Evolutionary conservation across 129 eudicot genomes (phyloP).

Genomic region (Flaveria sonorensis): DNA sequence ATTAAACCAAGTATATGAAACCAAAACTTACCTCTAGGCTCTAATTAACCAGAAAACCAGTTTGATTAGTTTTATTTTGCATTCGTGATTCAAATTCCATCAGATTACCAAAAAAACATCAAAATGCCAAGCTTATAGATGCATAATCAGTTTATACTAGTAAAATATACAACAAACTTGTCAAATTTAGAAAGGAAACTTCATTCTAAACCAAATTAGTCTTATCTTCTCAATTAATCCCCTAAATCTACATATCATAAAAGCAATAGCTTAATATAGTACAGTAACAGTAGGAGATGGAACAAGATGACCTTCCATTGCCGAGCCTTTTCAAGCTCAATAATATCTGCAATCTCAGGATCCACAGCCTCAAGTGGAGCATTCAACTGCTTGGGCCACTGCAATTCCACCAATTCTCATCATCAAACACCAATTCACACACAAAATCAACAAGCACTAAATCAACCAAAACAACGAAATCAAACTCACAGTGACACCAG

Average conservation of each 20-base stretch:
- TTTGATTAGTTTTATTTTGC: not conserved
- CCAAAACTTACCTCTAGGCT: not conserved
- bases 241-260: not conserved
- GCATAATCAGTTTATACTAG: not conserved
- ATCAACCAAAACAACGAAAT: not conserved
- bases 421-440: constrained; percentile 7
- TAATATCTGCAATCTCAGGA: constrained; percentile 97
- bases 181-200: not conserved
- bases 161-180: constrained; percentile 5
- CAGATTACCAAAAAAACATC: not conserved
- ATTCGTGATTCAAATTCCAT: not conserved
- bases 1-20: not conserved
- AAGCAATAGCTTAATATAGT: not conserved
- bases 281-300: not conserved
- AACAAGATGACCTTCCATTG: constrained; percentile 86
- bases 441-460: not conserved
- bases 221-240: not conserved
- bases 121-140: not conserved
- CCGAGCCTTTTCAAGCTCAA: constrained; percentile 92
- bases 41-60: not conserved
- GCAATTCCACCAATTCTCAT: constrained; percentile 25
- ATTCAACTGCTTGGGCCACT: constrained; percentile 99
- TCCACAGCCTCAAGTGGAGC: constrained; percentile 94
- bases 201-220: not conserved
- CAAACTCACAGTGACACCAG: constrained; percentile 72